Percentiles rank a stretch among this genome's conserved stretches.
These are phyloP conservation scores for Mycena galericulata DNA, from an alignment of 768 basidiomycete genomes.

Conservation along the genomic window DNA sequence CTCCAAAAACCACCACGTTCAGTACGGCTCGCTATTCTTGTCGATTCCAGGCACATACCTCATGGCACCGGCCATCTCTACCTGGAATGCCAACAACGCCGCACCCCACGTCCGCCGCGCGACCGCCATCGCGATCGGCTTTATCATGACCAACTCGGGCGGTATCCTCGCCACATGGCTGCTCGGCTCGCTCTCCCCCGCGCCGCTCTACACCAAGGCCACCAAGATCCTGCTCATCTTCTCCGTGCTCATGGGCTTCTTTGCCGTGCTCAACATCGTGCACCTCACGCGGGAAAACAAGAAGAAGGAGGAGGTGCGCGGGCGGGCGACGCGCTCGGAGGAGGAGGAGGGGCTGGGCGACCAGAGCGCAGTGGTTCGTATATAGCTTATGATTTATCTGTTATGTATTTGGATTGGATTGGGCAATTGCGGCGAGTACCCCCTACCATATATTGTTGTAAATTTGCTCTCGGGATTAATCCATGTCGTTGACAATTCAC, in stretches of 20 bases:
- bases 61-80: slow-evolving; percentile 52
- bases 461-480: too few species aligned
- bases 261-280: slow-evolving; percentile 39
- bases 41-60: slow-evolving; percentile 55
- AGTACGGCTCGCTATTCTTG: slow-evolving; percentile 62
- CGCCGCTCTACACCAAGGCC: slow-evolving; percentile 52
- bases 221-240: slow-evolving; percentile 40
- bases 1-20: slow-evolving; percentile 43
- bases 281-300: slow-evolving; percentile 45
- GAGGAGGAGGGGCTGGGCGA: slow-evolving; percentile 61
- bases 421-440: not conserved
- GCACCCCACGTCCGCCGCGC: slow-evolving; percentile 61
- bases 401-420: slow-evolving; percentile 21
- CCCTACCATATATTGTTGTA: too few species aligned
- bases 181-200: slow-evolving; percentile 50
- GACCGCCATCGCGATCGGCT: slow-evolving; percentile 57
- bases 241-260: slow-evolving; percentile 41
- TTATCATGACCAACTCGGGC: slow-evolving; percentile 56
- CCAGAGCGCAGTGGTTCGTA: slow-evolving; percentile 64
- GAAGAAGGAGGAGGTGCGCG: slow-evolving; percentile 55
- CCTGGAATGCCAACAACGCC: slow-evolving; percentile 66
- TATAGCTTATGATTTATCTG: slow-evolving; percentile 48
- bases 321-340: slow-evolving; percentile 42
- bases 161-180: slow-evolving; percentile 60
- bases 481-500: too few species aligned